A percentile compares a stretch with the other conserved stretches of the same genome.
Conservation (phyloP, 2,329 filamentous ascomycete species). For the Neofusicoccum laricinum region DNA sequence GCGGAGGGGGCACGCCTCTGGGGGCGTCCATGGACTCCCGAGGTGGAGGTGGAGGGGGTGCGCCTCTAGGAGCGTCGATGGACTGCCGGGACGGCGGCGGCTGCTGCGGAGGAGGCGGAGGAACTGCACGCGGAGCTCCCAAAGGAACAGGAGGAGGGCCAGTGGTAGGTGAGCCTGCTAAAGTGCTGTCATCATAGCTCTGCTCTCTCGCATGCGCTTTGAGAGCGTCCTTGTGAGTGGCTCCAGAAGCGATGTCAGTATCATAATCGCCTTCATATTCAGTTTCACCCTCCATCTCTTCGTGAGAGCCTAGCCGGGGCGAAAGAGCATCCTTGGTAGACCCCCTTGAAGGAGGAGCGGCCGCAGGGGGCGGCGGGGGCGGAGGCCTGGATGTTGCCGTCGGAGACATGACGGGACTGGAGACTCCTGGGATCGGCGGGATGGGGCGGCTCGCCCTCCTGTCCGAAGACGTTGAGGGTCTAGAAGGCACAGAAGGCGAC, state of each 20-base stretch:
- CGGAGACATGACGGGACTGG: conserved; percentile 34
- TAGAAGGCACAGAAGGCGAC: conserved; percentile 18
- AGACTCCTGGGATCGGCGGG: conserved; percentile 56
- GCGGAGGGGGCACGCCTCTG: conserved; percentile 63
- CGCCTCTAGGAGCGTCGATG: conserved; percentile 66
- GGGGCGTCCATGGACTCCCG: conserved; percentile 69
- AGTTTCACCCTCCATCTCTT: conserved; percentile 75
- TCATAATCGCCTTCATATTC: conserved; percentile 98
- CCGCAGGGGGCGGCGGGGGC: conserved; percentile 46
- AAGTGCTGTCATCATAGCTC: conserved; percentile 66
- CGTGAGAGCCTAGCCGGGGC: conserved; percentile 38
- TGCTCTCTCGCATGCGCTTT: conserved; percentile 77
- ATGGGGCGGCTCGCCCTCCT: conserved; percentile 37
- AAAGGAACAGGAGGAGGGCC: conserved; percentile 28
- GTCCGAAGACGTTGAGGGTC: conserved; percentile 28
- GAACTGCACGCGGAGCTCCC: conserved; percentile 41
- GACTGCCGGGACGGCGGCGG: conserved; percentile 58
- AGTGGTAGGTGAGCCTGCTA: conserved; percentile 46
- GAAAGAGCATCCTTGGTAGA: conserved; percentile 29
- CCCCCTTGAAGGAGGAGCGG: conserved; percentile 37
- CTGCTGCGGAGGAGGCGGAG: conserved; percentile 57
- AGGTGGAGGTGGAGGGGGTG: conserved; percentile 66
- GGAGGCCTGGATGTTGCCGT: conserved; percentile 38
- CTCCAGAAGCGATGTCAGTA: conserved; percentile 91
- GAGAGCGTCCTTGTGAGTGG: conserved; percentile 89